Conservation (phyloP, 2,329 filamentous ascomycete genomes). For the Thermothelomyces thermophilus region DNA sequence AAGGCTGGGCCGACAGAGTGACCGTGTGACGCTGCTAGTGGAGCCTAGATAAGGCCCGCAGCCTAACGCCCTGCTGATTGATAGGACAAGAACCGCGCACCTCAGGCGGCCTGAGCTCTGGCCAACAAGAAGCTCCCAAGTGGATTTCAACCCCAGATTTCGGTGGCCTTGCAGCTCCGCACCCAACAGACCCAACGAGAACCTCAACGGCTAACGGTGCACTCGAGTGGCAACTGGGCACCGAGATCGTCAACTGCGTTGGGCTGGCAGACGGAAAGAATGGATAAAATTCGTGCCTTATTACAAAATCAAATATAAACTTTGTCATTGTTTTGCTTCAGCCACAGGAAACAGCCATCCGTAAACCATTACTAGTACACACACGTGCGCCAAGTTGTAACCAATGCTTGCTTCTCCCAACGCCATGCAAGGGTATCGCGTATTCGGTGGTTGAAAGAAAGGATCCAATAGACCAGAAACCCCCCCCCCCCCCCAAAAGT, state of each 20-base stretch:
- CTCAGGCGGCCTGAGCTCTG: not conserved
- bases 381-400: too few species aligned
- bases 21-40: not conserved
- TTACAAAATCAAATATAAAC: not conserved
- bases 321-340: not conserved
- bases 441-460: not conserved
- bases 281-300: not conserved
- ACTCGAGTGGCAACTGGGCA: not conserved
- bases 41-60: not conserved
- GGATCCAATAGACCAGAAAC: not conserved
- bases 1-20: conserved; percentile 6
- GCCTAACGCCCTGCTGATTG: conserved; percentile 10
- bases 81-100: conserved; percentile 13
- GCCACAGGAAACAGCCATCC: not conserved
- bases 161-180: conserved; percentile 5
- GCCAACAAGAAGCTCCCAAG: not conserved
- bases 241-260: not conserved
- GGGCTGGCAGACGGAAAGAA: not conserved
- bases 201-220: not conserved
- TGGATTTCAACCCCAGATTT: conserved; percentile 2
- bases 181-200: conserved; percentile 1
- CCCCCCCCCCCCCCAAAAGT: too few species aligned
- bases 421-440: conserved; percentile 10
- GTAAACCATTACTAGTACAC: not conserved
- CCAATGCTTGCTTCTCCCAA: too few species aligned